Percentiles rank a stretch among this genome's conserved stretches.
Evolutionary conservation across 108 stramenopile genomes (phyloP).

Genomic region (Pseudonitzschia pungens): DNA sequence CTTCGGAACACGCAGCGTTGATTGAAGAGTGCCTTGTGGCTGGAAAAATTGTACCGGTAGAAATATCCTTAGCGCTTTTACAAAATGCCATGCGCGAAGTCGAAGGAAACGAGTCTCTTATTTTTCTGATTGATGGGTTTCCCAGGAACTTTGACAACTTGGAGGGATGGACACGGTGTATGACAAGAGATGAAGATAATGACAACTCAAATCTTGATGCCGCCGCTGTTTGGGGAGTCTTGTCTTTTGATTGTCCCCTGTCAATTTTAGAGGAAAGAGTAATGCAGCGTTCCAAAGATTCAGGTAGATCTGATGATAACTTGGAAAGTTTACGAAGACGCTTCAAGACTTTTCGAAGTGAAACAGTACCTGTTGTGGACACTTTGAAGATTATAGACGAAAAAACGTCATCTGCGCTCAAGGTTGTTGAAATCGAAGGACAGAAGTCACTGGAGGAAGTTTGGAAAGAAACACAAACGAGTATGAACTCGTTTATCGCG

Average conservation of each 20-base stretch:
- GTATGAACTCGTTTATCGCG: slow-evolving; percentile 59
- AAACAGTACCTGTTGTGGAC: slow-evolving; percentile 83
- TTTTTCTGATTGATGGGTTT: slow-evolving; percentile 98
- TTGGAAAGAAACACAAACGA: slow-evolving; percentile 64
- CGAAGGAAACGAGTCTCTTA: slow-evolving; percentile 40
- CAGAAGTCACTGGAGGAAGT: slow-evolving; percentile 72
- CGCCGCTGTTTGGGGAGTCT: slow-evolving; percentile 58
- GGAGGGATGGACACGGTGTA: slow-evolving; percentile 73
- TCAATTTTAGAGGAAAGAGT: slow-evolving; percentile 78
- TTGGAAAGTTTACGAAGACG: slow-evolving; percentile 78
- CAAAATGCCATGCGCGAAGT: slow-evolving; percentile 75
- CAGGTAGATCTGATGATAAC: slow-evolving; percentile 95
- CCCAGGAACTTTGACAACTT: slow-evolving; percentile 95
- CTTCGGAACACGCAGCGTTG: slow-evolving; percentile 67
- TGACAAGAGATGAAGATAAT: slow-evolving; percentile 32
- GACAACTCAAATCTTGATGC: slow-evolving; percentile 11
- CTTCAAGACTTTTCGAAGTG: slow-evolving; percentile 76
- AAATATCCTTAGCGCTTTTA: slow-evolving; percentile 85
- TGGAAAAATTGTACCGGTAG: slow-evolving; percentile 95
- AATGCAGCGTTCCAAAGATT: slow-evolving; percentile 74
- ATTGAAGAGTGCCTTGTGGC: slow-evolving; percentile 81
- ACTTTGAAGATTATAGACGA: slow-evolving; percentile 47
- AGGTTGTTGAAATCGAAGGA: slow-evolving; percentile 60
- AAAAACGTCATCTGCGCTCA: slow-evolving; percentile 26
- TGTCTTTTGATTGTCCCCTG: slow-evolving; percentile 92